Base-by-base conservation (phyloP, 345 rosid species). In the Microthlaspi erraticum region DNA sequence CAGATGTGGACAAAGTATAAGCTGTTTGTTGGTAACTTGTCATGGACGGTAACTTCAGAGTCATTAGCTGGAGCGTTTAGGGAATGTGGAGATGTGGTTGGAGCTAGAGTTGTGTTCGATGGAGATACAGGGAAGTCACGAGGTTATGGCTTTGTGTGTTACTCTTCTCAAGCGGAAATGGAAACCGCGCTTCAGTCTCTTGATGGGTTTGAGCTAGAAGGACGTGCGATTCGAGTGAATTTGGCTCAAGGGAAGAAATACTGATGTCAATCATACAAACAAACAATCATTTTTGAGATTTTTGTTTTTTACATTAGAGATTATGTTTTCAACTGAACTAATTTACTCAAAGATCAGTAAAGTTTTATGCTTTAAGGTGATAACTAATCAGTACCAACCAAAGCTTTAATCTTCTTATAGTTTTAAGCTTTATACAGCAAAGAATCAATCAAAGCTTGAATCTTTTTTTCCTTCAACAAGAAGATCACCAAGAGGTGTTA, bases 131-230 rank as follows among this genome's bases (percentile, higher is more conserved):
- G 99, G 17, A 85, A 81, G 60, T 89, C 98, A 1, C 74, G 81
- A 0, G 98, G 99, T 10, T 91, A 89, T 26, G 97, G 97, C 17
- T 93, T 93, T 12, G 93, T 93, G 0, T 79, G 87, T 80, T 91
- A 80, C 76, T 52, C 86, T 4, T 80, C 96, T 7, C 72, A 76
- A 81, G 62, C 66, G 5, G 96, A 86, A 78, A 89, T 93, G 98
- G 93, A 93, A 29, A 61, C 86, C 7, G 98, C 97, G 1, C 83
- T 91, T 36, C 81, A 84, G 63, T 74, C 88, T 41, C 88, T 85
- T 10, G 73, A 91, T 67, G 96, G 91, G 57, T 74, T 83, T 86
- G 97, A 88, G 67, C 77, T 93, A 0, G 96, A 90, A 33, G 98
- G 97, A 29, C 80, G 97, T 9, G 83, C 82, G 0, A 68, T 90